A percentile compares a stretch with the other conserved stretches of the same genome.
Conservation (phyloP, 2,329 filamentous ascomycete species). For the Cadophora sp. region DNA sequence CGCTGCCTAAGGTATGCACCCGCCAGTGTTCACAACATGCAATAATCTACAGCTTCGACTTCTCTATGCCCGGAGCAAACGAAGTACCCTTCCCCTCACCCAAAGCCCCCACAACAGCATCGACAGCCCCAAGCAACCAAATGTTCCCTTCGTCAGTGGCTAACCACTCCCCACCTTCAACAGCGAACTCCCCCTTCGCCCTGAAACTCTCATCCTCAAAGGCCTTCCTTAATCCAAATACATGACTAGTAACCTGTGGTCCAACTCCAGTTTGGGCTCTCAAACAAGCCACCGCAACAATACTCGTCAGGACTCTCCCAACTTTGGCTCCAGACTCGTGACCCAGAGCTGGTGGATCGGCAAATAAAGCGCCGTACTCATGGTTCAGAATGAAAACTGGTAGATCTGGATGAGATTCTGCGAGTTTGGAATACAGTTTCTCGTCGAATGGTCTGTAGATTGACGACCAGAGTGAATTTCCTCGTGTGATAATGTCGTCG, state of each 20-base stretch:
- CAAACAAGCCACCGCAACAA: conserved; percentile 77
- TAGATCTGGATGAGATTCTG: conserved; percentile 78
- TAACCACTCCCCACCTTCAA: conserved; percentile 66
- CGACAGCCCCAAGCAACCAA: conserved; percentile 68
- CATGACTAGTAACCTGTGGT: conserved; percentile 80
- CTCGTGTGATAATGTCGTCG: conserved; percentile 60
- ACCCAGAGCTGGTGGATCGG: conserved; percentile 62
- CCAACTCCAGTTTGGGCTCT: conserved; percentile 82
- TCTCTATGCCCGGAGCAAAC: conserved; percentile 59
- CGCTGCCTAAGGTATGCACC: background rate
- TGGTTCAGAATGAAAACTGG: conserved; percentile 79
- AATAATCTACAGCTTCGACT: conserved; percentile 49
- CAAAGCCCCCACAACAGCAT: conserved; percentile 63
- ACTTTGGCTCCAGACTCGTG: conserved; percentile 56
- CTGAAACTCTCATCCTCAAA: conserved; percentile 68
- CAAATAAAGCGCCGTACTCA: conserved; percentile 77
- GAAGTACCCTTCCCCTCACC: conserved; percentile 56
- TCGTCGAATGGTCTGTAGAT: conserved; percentile 78
- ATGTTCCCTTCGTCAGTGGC: conserved; percentile 68
- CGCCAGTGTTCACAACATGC: background rate
- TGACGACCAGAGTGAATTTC: conserved; percentile 73
- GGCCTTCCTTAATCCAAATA: conserved; percentile 81
- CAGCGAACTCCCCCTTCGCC: conserved; percentile 59
- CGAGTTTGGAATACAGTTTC: conserved; percentile 75
- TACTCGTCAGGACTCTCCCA: conserved; percentile 73